A percentile compares a stretch with the other conserved stretches of the same genome.
Evolutionary conservation across 1,284 basidiomycete species (phyloP).

Genomic region (Naganishia sp.): DNA sequence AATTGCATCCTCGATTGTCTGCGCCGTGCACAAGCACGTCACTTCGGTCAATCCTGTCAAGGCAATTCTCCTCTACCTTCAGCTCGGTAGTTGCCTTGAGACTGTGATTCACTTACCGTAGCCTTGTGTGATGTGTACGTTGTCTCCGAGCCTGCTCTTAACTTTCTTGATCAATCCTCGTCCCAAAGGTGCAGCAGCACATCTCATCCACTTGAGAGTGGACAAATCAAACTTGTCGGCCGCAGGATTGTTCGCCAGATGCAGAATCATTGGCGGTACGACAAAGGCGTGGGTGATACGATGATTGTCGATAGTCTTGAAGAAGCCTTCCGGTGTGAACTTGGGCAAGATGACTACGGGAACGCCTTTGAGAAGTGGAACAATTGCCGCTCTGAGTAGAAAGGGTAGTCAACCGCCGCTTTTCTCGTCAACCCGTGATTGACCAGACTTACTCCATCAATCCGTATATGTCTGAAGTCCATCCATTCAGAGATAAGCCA

Average conservation of each 20-base stretch:
- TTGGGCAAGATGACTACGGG: slow-evolving; percentile 68
- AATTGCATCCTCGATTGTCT: slow-evolving; percentile 42
- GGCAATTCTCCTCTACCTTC: not conserved
- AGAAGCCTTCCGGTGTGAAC: slow-evolving; percentile 62
- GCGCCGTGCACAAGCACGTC: slow-evolving; percentile 51
- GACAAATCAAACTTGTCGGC: slow-evolving; percentile 70
- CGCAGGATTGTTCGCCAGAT: slow-evolving; percentile 56
- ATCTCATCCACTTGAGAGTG: slow-evolving; percentile 64
- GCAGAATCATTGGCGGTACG: slow-evolving; percentile 80
- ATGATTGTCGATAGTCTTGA: slow-evolving; percentile 69
- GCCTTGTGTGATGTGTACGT: slow-evolving; percentile 21
- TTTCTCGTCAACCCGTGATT: no score
- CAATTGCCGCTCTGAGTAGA: not conserved
- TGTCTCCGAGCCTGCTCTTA: slow-evolving; percentile 11
- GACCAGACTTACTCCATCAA: slow-evolving; percentile 24
- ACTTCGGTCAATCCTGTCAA: slow-evolving; percentile 55
- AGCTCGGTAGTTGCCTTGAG: not conserved
- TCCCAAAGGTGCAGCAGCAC: slow-evolving; percentile 80
- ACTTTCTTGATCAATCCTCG: slow-evolving; percentile 56
- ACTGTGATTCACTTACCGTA: slow-evolving; percentile 26
- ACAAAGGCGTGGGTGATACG: slow-evolving; percentile 65
- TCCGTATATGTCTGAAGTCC: slow-evolving; percentile 55
- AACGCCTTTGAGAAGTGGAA: slow-evolving; percentile 53
- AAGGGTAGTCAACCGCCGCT: not conserved
- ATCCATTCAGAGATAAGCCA: not conserved